These are phyloP conservation scores for Vitis labrusca DNA, from an alignment of 164 flowering plant genomes.

Conservation along the genomic window DNA sequence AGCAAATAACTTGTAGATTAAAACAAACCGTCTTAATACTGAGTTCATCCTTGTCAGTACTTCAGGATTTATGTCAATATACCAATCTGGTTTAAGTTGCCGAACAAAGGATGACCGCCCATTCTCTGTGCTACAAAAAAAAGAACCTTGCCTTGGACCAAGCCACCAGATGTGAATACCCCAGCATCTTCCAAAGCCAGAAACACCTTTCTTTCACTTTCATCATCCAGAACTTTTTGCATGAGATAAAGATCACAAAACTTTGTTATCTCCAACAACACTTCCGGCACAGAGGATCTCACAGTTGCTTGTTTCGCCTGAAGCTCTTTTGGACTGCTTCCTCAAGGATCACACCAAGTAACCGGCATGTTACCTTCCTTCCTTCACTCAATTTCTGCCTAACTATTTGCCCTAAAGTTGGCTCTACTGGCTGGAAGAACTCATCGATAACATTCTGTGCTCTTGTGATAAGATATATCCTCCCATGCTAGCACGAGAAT, in stretches of 20 bases:
- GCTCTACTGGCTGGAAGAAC: conserved; percentile 83
- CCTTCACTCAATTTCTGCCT: conserved; percentile 88
- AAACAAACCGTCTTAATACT: conserved; percentile 70
- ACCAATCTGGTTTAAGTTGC: too few species aligned
- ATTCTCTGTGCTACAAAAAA: too few species aligned
- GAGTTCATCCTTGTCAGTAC: conserved; percentile 66
- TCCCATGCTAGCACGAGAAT: too few species aligned
- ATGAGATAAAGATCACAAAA: conserved; percentile 92
- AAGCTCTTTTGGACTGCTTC: conserved; percentile 86
- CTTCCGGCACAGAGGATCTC: conserved; percentile 80
- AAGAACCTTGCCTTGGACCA: conserved; percentile 89
- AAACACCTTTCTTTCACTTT: conserved; percentile 76
- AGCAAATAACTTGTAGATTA: conserved; percentile 72
- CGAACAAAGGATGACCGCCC: too few species aligned
- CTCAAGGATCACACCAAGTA: conserved; percentile 89
- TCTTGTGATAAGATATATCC: conserved; percentile 8
- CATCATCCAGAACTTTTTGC: conserved; percentile 96
- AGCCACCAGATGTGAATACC: conserved; percentile 84
- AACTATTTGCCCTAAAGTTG: conserved; percentile 79
- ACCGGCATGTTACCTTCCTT: conserved; percentile 92
- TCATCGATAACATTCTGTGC: conserved; percentile 75
- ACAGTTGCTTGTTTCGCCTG: conserved; percentile 89
- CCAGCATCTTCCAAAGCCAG: conserved; percentile 85
- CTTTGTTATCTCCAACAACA: conserved; percentile 87
- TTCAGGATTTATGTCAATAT: conserved; percentile 21